Percentiles rank a stretch among this genome's conserved stretches.
These are phyloP conservation scores for Pythium phragmiticola DNA, from an alignment of 352 stramenopile genomes.

Conservation along the genomic window DNA sequence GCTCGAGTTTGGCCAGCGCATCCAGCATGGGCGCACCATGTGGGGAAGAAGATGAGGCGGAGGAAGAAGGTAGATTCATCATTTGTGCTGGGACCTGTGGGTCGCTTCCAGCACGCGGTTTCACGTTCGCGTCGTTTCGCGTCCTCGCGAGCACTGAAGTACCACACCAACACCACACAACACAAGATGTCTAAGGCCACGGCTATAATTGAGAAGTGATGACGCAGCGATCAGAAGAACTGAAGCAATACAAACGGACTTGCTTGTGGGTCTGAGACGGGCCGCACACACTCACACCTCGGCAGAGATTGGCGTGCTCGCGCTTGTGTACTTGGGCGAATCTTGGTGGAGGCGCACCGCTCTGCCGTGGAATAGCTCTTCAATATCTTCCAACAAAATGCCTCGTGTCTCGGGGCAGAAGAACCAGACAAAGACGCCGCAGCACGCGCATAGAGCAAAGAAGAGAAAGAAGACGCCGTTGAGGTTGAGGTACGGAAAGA, in stretches of 20 bases:
- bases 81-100: background rate
- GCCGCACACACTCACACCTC: background rate
- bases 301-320: background rate
- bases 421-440: conserved; percentile 36
- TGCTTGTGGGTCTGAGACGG: background rate
- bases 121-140: conserved; percentile 13
- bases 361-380: conserved; percentile 30
- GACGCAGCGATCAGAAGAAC: too few species aligned
- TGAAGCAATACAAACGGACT: background rate
- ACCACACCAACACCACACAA: background rate
- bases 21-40: conserved; percentile 44
- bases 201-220: too few species aligned
- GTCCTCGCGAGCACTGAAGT: background rate
- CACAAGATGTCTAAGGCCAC: background rate
- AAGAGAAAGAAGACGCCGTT: conserved; percentile 60
- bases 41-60: background rate
- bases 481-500: conserved; percentile 46
- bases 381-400: conserved; percentile 42
- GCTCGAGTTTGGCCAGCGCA: conserved; percentile 63
- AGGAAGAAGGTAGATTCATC: conserved; percentile 14
- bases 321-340: conserved; percentile 10
- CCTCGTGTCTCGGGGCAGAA: conserved; percentile 44
- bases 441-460: conserved; percentile 33
- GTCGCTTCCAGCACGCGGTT: background rate
- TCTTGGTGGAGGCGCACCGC: background rate